Evolutionary conservation across 139 green algal genomes (phyloP).

Genomic region (Mesotaenium endlicherianum): DNA sequence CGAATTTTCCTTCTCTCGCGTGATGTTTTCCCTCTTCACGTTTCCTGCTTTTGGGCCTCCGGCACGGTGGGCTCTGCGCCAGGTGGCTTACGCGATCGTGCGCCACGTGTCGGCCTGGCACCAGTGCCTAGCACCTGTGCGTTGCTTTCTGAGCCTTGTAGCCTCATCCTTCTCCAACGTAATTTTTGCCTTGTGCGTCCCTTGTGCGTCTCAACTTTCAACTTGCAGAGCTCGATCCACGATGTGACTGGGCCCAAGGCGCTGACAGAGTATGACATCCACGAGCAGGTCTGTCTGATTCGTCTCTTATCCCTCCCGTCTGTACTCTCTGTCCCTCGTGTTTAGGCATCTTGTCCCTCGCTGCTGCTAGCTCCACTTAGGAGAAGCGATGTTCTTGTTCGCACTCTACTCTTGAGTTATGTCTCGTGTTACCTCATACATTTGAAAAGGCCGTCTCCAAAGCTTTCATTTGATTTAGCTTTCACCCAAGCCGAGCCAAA

Average conservation of each 20-base stretch:
- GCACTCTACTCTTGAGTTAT: too few species aligned
- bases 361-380: too few species aligned
- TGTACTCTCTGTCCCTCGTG: too few species aligned
- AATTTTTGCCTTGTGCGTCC: background rate
- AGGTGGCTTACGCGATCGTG: background rate
- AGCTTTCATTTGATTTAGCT: too few species aligned
- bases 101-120: background rate
- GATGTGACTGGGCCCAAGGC: slow-evolving; percentile 52
- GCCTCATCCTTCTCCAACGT: background rate
- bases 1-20: background rate
- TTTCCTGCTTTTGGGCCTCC: background rate
- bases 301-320: too few species aligned
- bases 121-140: background rate
- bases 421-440: too few species aligned
- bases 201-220: background rate
- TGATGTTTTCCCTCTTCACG: background rate
- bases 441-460: too few species aligned
- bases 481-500: too few species aligned
- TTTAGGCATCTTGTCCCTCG: too few species aligned
- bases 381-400: too few species aligned
- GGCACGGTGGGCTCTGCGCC: background rate
- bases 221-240: slow-evolving; percentile 30
- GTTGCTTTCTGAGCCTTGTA: background rate
- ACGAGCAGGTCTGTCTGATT: slow-evolving; percentile 43
- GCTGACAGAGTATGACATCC: slow-evolving; percentile 37